phyloP scores from a whole-genome alignment of 208 protist species.

The Trypanosoma theileri region DNA sequence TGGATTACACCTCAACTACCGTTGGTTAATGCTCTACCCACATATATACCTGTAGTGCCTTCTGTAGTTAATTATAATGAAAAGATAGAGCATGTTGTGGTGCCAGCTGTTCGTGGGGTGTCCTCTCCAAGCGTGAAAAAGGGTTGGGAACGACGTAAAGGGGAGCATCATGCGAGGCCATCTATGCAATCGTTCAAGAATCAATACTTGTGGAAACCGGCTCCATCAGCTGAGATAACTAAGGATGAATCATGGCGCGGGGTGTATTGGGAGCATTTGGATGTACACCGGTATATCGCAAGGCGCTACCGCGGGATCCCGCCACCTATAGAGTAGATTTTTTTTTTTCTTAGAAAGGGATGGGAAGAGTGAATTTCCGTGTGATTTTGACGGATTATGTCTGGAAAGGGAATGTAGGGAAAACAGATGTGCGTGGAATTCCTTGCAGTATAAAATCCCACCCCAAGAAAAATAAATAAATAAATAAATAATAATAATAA shows the following conservation, averaged over 20 bases:
- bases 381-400: too few relatives aligned
- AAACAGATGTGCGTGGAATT: background rate
- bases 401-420: too few relatives aligned
- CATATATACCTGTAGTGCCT: conserved; percentile 35
- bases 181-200: conserved; percentile 39
- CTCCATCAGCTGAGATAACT: conserved; percentile 34
- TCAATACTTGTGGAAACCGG: conserved; percentile 51
- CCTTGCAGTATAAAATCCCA: background rate
- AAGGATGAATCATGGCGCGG: conserved; percentile 50
- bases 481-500: too few relatives aligned
- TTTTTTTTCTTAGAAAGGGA: conserved; percentile 1
- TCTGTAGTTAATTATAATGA: conserved; percentile 38
- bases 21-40: background rate
- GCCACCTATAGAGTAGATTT: conserved; percentile 46
- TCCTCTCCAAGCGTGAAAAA: background rate
- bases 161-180: conserved; percentile 7
- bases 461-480: too few relatives aligned
- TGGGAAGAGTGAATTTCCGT: background rate
- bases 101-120: conserved; percentile 21
- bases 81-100: conserved; percentile 32
- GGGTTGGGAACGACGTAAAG: conserved; percentile 6
- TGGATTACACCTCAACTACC: conserved; percentile 7
- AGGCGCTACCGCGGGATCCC: conserved; percentile 64
- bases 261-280: conserved; percentile 67
- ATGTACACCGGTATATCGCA: conserved; percentile 81